Evolutionary conservation across 2,329 filamentous ascomycete species (phyloP).

Genomic region (Dactylellina sp.): DNA sequence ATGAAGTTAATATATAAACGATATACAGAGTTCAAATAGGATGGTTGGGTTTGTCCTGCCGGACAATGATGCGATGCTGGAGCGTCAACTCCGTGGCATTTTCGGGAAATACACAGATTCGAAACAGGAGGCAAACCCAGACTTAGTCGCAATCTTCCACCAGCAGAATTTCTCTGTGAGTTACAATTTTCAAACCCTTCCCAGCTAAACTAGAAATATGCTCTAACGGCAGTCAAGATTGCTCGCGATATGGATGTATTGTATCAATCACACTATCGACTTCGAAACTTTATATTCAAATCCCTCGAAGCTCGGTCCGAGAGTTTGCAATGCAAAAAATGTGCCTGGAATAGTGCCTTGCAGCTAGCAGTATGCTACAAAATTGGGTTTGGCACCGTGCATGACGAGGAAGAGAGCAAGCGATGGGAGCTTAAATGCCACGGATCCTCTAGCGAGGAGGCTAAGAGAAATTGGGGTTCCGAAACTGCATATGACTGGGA

Average conservation of each 20-base stretch:
- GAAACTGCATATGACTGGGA: neutral
- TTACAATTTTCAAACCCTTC: neutral
- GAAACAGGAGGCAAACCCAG: neutral
- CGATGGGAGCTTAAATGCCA: neutral
- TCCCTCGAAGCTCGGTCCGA: neutral
- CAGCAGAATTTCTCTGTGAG: slow-evolving; percentile 1
- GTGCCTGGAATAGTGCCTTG: neutral
- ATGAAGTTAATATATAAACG: neutral
- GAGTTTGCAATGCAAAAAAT: neutral
- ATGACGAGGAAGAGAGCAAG: neutral
- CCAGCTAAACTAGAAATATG: neutral
- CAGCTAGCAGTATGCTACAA: neutral
- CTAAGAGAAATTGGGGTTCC: neutral
- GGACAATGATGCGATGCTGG: neutral
- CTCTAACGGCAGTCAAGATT: neutral
- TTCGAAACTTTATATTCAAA: neutral
- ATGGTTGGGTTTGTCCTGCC: neutral
- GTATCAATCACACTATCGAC: neutral
- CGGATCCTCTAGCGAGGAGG: neutral
- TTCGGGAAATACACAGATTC: neutral
- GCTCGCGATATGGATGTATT: neutral
- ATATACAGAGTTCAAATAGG: neutral
- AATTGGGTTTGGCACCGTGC: neutral
- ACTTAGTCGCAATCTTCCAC: neutral
- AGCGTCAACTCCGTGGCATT: neutral